These are phyloP conservation scores for Colletotrichum paranaense DNA, from an alignment of 2,329 filamentous ascomycete species.

Conservation along the genomic window DNA sequence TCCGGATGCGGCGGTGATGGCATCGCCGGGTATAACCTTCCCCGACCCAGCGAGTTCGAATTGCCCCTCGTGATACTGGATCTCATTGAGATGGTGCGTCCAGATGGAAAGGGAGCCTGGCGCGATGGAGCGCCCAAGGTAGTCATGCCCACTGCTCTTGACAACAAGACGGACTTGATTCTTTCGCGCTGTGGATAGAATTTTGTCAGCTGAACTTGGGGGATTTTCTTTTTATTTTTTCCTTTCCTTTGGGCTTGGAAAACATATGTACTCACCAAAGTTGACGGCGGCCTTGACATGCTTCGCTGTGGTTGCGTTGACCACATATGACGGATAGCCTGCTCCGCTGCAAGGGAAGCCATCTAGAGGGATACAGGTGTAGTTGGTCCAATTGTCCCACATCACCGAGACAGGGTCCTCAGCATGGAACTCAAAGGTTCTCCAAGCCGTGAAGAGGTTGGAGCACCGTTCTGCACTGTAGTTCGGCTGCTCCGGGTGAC, in stretches of 20 bases:
- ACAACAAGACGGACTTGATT: constrained; percentile 55
- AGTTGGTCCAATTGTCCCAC: constrained; percentile 59
- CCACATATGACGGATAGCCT: constrained; percentile 50
- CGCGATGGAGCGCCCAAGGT: constrained; percentile 56
- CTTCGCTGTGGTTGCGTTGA: constrained; percentile 46
- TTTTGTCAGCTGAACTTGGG: constrained; percentile 37
- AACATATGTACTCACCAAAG: constrained; percentile 49
- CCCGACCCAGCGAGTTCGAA: constrained; percentile 4
- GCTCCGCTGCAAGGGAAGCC: constrained; percentile 45
- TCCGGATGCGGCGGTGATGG: constrained; percentile 65
- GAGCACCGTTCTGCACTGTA: constrained; percentile 48
- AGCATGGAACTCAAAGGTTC: constrained; percentile 46
- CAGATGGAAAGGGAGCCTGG: constrained; percentile 65
- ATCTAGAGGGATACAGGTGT: constrained; percentile 59
- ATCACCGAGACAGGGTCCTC: constrained; percentile 47
- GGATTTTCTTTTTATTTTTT: no score
- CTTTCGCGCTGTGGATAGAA: constrained; percentile 41
- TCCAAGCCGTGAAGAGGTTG: constrained; percentile 17
- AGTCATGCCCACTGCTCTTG: constrained; percentile 57
- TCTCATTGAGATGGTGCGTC: constrained; percentile 54
- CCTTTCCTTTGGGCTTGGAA: no score
- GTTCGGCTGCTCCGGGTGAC: constrained; percentile 49
- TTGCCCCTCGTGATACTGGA: constrained; percentile 2
- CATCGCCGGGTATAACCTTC: constrained; percentile 46
- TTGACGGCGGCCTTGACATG: constrained; percentile 50